Conservation (phyloP, 139 green algal species). For the Desmodesmus armatus region DNA sequence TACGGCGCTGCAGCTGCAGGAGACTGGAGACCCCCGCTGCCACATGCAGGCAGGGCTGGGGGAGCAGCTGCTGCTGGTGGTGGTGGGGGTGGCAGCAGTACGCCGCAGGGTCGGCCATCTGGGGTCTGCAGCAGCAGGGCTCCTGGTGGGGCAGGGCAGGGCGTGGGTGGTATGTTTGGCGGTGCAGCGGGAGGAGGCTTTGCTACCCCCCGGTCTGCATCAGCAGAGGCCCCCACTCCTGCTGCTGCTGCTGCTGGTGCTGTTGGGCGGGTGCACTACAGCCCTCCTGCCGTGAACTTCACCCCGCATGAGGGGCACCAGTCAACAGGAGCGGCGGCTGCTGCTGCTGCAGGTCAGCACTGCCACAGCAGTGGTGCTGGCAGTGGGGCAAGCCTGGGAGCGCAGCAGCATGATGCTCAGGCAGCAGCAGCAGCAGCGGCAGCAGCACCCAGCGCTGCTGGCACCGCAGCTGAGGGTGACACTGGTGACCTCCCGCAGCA, state of each 20-base stretch:
- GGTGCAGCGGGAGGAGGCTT: not conserved
- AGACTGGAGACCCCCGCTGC: slow-evolving; percentile 21
- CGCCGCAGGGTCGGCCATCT: not conserved
- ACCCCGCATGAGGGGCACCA: not conserved
- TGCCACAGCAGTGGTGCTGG: slow-evolving; percentile 4
- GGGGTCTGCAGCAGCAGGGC: slow-evolving; percentile 1
- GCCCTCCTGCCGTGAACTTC: slow-evolving; percentile 40
- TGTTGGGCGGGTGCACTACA: slow-evolving; percentile 3
- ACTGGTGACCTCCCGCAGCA: too few relatives aligned
- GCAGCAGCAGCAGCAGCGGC: slow-evolving; percentile 1
- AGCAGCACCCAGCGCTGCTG: not conserved
- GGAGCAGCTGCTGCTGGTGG: not conserved
- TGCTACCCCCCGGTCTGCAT: not conserved
- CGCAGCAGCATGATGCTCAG: not conserved
- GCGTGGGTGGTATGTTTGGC: not conserved
- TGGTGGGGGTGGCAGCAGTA: too few relatives aligned
- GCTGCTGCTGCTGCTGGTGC: not conserved
- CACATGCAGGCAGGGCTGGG: slow-evolving; percentile 1
- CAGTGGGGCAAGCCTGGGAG: not conserved
- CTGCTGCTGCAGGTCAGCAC: slow-evolving; percentile 2
- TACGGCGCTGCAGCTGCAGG: slow-evolving; percentile 11
- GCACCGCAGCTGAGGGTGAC: not conserved
- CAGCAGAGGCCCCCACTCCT: not conserved
- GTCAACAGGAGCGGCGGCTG: not conserved
- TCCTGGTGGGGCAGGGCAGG: not conserved